phyloP scores from a whole-genome alignment of 345 rosid species.

The Ailanthus altissimus region DNA sequence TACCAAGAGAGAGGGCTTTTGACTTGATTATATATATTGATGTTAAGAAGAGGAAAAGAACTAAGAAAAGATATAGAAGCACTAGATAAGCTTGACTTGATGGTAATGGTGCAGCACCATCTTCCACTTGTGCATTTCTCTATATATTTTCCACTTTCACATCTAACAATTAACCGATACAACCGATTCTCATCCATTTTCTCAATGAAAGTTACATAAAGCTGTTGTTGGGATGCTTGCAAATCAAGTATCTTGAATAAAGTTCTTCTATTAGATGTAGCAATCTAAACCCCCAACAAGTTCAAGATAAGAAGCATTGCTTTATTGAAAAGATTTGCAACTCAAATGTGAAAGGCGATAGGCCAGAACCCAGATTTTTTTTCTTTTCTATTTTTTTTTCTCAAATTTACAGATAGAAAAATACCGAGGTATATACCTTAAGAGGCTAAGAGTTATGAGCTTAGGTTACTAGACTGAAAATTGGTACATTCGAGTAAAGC shows the following conservation, averaged over 20 bases:
- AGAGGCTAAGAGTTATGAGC: not conserved
- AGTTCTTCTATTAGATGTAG: constrained; percentile 5
- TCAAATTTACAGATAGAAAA: constrained; percentile 4
- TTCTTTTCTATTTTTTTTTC: not conserved
- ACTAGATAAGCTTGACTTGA: constrained; percentile 23
- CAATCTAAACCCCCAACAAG: constrained; percentile 2
- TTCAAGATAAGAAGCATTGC: constrained; percentile 15
- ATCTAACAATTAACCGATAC: constrained; percentile 25
- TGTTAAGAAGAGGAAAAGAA: not conserved
- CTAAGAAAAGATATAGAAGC: not conserved
- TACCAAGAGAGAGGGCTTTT: constrained; percentile 22
- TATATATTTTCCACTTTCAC: not conserved
- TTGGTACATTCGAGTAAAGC: constrained; percentile 36
- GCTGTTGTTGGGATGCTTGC: not conserved
- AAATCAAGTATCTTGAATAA: constrained; percentile 1
- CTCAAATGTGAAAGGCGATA: not conserved
- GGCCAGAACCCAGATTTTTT: constrained; percentile 13
- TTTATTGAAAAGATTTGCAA: constrained; percentile 16
- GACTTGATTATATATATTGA: constrained; percentile 24
- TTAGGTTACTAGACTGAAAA: constrained; percentile 9
- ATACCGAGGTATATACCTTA: constrained; percentile 32
- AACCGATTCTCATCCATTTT: constrained; percentile 31
- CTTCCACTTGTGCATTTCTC: constrained; percentile 29
- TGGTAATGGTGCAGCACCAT: constrained; percentile 25
- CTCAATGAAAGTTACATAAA: constrained; percentile 22